Conservation (phyloP, 208 protist species). For the Wallacemonas sp. region DNA sequence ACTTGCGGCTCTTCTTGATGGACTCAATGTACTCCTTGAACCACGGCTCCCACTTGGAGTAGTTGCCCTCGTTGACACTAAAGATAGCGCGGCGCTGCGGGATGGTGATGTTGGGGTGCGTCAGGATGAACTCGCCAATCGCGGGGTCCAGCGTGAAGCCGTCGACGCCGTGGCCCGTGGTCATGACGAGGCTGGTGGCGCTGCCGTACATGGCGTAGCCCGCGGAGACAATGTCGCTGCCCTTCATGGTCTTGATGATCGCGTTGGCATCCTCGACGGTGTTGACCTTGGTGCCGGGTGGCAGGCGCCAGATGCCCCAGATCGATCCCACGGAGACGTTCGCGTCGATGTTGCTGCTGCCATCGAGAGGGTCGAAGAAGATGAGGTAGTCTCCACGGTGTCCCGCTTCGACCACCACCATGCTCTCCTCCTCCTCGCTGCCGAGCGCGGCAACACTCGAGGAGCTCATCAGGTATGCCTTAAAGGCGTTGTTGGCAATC, state of each 20-base stretch:
- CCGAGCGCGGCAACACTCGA: conserved; percentile 69
- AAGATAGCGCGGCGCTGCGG: conserved; percentile 93
- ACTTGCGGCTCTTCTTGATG: conserved; percentile 73
- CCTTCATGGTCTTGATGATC: conserved; percentile 62
- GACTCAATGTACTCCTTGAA: conserved; percentile 73
- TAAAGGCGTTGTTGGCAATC: conserved; percentile 87
- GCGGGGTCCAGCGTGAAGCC: conserved; percentile 96
- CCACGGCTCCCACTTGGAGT: conserved; percentile 73
- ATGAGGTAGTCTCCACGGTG: conserved; percentile 89
- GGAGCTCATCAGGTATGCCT: conserved; percentile 80
- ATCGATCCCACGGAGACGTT: conserved; percentile 96
- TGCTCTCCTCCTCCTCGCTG: conserved; percentile 84
- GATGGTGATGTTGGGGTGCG: conserved; percentile 93
- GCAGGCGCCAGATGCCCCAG: conserved; percentile 87
- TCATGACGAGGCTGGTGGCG: conserved; percentile 94
- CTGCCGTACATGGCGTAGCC: conserved; percentile 96
- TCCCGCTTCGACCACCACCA: conserved; percentile 63
- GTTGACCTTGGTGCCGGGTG: conserved; percentile 74
- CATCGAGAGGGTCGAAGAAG: conserved; percentile 97
- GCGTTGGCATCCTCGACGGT: conserved; percentile 79
- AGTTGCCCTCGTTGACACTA: conserved; percentile 97
- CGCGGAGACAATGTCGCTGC: conserved; percentile 75
- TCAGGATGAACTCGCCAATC: conserved; percentile 97
- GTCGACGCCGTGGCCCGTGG: conserved; percentile 88
- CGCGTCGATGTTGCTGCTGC: conserved; percentile 97